A percentile compares a stretch with the other conserved stretches of the same genome.
Conservation (phyloP, 2,329 filamentous ascomycete species). For the Aspergillus tanneri region DNA sequence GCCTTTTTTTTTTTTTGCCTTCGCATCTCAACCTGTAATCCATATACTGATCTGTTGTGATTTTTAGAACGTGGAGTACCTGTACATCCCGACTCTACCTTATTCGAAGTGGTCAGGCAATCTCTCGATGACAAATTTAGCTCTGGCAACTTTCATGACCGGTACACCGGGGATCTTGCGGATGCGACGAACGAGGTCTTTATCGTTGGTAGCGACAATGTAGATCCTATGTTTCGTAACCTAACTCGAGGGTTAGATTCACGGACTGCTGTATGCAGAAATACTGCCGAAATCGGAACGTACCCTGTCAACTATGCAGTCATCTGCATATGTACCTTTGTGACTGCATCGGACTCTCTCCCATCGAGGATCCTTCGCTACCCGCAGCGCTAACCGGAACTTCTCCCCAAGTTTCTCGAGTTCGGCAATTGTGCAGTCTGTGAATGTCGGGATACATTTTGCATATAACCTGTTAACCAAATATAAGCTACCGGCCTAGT, state of each 20-base stretch:
- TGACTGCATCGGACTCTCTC: slow-evolving; percentile 84
- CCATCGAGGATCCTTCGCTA: slow-evolving; percentile 88
- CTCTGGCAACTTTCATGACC: slow-evolving; percentile 75
- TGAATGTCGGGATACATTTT: slow-evolving; percentile 86
- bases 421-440: slow-evolving; percentile 77
- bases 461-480: slow-evolving; percentile 65
- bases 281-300: slow-evolving; percentile 2
- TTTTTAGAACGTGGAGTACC: neutral
- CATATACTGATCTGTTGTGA: neutral
- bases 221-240: slow-evolving; percentile 70
- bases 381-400: slow-evolving; percentile 80
- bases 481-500: slow-evolving; percentile 7
- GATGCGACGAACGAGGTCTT: slow-evolving; percentile 77
- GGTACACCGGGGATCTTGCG: slow-evolving; percentile 74
- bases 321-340: slow-evolving; percentile 83
- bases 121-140: slow-evolving; percentile 93
- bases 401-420: slow-evolving; percentile 86
- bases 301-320: slow-evolving; percentile 74
- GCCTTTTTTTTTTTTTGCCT: neutral
- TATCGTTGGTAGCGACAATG: slow-evolving; percentile 69
- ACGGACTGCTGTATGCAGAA: neutral
- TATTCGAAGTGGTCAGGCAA: slow-evolving; percentile 76
- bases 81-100: neutral
- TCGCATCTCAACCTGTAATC: neutral
- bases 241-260: slow-evolving; percentile 7